Evolutionary conservation across 2,329 filamentous ascomycete species (phyloP), one percentile per base, ranked within the genome.

Genomic region (Talaromyces islandicus): DNA sequence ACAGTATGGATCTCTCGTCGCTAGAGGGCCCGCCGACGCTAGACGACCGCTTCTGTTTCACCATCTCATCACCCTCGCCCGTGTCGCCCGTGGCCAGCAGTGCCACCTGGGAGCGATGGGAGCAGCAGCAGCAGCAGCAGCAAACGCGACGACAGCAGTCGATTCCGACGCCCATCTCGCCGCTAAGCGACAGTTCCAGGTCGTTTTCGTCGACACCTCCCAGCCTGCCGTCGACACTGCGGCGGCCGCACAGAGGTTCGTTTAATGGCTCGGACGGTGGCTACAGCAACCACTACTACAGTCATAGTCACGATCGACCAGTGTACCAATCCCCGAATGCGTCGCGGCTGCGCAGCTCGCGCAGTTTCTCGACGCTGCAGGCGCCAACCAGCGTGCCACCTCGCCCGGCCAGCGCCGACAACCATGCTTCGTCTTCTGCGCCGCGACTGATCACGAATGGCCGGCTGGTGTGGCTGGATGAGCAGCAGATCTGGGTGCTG

Each of bases 1-100:
- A 21, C 12, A 58, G 60, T 55, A 68, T 70, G 68, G 73, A 75
- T 58, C 68, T 75, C 24, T 75, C 73, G 10, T 72, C 70, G 10
- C 65, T 75, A 2, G 72, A 73, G 64, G 73, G 73, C 3, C 70
- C 70, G 50, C 71, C 71, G 2, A 65, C 74, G 25, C 35, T 61
- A 11, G 65, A 71, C 53, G 46, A 64, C 9, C 64, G 64, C 54
- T 66, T 67, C 53, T 58, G 62, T 25, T 30, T 61, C 4, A 53
- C 57, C 57, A 54, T 57, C 17, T 55, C 52, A 59, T 24, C 56
- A 50, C 12, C 56, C 53, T 61, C 59, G n/a, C 54, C 60, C 2
- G 54, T 57, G 17, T 56, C 58, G 43, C 54, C 58, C 24, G n/a
- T 43, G 30, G 43, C 24, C 12, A 29, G 35, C 10, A 30, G 24